Conservation (phyloP, 345 rosid species). For the Rhodamnia argentea region DNA sequence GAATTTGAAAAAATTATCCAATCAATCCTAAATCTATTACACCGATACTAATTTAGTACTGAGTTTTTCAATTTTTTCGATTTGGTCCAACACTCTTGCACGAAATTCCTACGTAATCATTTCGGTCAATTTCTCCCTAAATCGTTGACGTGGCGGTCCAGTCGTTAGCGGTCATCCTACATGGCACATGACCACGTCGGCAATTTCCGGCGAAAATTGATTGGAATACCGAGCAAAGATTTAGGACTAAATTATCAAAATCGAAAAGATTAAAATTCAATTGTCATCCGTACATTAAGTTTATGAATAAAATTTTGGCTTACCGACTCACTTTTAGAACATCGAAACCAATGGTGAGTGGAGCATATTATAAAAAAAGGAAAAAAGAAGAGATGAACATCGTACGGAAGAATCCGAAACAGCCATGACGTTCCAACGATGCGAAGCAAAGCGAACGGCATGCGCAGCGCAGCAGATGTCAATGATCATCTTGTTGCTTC, state of each 20-base stretch:
- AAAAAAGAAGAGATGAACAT: neutral
- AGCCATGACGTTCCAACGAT: neutral
- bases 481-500: neutral
- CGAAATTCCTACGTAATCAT: neutral
- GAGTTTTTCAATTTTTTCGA: rapidly evolving
- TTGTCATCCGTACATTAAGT: neutral
- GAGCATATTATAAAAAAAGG: neutral
- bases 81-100: neutral
- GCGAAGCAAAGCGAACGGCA: neutral
- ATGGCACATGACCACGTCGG: rapidly evolving
- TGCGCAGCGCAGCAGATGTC: neutral
- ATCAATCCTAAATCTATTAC: neutral
- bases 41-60: rapidly evolving
- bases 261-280: neutral
- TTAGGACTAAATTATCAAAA: neutral
- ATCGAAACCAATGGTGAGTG: neutral
- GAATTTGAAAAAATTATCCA: rapidly evolving
- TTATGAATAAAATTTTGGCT: neutral
- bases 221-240: rapidly evolving
- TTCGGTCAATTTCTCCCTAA: neutral
- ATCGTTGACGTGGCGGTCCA: rapidly evolving
- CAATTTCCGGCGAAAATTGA: neutral
- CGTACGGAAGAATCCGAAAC: neutral
- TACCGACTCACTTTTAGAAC: neutral
- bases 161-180: rapidly evolving